phyloP scores from a whole-genome alignment of 768 basidiomycete species.

The Suillus luteus region DNA sequence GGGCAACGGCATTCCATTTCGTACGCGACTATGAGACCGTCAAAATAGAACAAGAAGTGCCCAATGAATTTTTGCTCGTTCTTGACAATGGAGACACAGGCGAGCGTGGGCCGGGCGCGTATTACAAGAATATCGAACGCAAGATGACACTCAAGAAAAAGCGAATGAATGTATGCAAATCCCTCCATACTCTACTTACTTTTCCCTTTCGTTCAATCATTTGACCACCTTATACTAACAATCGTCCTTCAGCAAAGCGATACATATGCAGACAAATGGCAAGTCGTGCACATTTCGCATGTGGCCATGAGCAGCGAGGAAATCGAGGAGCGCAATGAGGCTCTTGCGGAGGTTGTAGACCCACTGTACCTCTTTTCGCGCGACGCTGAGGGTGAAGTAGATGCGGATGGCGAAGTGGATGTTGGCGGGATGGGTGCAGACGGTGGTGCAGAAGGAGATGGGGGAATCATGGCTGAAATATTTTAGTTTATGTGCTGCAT shows the following conservation, averaged over 20 bases:
- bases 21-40: conserved; percentile 86
- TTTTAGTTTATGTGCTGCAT: conserved; percentile 18
- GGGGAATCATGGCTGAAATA: conserved; percentile 36
- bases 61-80: conserved; percentile 80
- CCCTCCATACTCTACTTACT: neutral
- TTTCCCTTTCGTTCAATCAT: conserved; percentile 3
- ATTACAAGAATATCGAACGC: conserved; percentile 87
- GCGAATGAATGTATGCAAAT: conserved; percentile 64
- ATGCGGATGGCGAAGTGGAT: conserved; percentile 62
- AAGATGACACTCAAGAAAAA: conserved; percentile 89
- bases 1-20: conserved; percentile 72
- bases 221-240: conserved; percentile 10
- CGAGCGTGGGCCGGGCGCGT: conserved; percentile 64
- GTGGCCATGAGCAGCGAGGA: conserved; percentile 73
- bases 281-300: conserved; percentile 74
- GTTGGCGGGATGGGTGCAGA: conserved; percentile 51
- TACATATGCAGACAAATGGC: conserved; percentile 79
- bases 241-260: conserved; percentile 55
- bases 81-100: conserved; percentile 60
- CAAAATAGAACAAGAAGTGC: conserved; percentile 84
- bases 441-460: conserved; percentile 38
- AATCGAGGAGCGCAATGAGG: conserved; percentile 75
- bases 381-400: conserved; percentile 55
- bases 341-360: conserved; percentile 75
- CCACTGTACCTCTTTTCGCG: conserved; percentile 53